Base-by-base conservation (phyloP, 306 rosid species). In the Medicago ruthenica region DNA sequence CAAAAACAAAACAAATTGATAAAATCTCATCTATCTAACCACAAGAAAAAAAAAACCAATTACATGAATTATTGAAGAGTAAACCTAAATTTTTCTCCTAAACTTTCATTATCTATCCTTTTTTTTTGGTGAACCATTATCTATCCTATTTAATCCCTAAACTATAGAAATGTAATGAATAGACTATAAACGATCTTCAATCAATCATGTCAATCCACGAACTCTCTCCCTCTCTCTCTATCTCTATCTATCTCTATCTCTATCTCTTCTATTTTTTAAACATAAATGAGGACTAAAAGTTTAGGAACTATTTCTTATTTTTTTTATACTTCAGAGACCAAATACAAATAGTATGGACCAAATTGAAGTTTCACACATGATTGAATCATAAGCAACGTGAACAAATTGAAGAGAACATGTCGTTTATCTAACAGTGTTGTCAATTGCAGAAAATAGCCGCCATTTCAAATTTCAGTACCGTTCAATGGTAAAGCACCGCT, bases 41-140 rank as follows among this genome's bases (percentile, higher is more conserved):
- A 60, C 62, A 76, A 67, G 83, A 73, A 62, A 65, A 3, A 39
- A 39, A n/a, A n/a, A n/a, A n/a, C 44, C 44, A 40, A 40, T 40
- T 8, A 40, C 44, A 40, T 40, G 44, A 40, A 40, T 40, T 40
- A 40, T 40, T 6, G 37, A 34, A 34, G 37, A 34, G 37, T 34
- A 34, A 34, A 34, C 37, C 37, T 34, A 5, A 34, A 6, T 3
- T 34, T 34, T 34, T 4, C 37, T 0, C 37, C 7, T 5, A 34
- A 34, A 34, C 7, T 41, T 8, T 41, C 45, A 34, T 4, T 34
- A 34, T 34, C 37, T 5, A 4, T 34, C 37, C 36, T 31, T 0
- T 31, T 4, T 4, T n/a, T 24, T 24, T 24, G 27, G 27, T 24
- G 27, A 24, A 24, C 27, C 27, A 24, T 24, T 24, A 24, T 24